Evolutionary conservation across 2,329 filamentous ascomycete genomes (phyloP), one percentile per base, ranked within the genome.

Genomic region (Arthrobotrys conoides): DNA sequence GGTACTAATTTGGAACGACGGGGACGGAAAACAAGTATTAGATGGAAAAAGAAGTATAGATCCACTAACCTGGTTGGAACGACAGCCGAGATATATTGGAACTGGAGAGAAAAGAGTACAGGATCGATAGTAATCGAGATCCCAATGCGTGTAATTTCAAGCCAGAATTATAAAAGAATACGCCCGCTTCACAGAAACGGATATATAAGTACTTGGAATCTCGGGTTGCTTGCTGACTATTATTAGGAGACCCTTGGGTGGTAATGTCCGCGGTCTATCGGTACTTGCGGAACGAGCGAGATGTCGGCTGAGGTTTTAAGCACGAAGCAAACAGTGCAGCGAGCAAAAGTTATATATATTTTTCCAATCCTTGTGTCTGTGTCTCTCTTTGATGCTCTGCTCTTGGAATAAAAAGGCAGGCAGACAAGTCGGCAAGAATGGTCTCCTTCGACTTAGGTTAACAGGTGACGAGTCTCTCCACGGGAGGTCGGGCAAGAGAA

Each of bases 171-270:
- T 61, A 72, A 69, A 71, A 64, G 59, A 66, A 57, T 61, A 61
- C 36, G 20, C 57, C 68, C 75, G 75, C 64, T 78, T 78, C 75
- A 55, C 75, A 72, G 75, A 78, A 78, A 78, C 75, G 75, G 68
- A 61, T 77, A 63, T 63, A 48, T 61, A 27, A 27, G 18, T 41
- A 55, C 53, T 78, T 61, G 33, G 36, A 18, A 61, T 61, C 57
- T 61, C 36, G 22, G 18, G 44, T 61, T 44, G 57, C 44, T 49
- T 69, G 67, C 53, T 63, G 68, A 67, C 55, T 78, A 78, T 78
- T 41, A 68, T 72, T 78, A 78, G 75, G 68, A 59, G 59, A 24
- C 38, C 46, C 75, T 61, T n/a, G 44, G 53, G 36, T 55, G 20
- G 24, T 59, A 51, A 24, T 30, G 57, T 72, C 68, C 75, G 68